A percentile compares a stretch with the other conserved stretches of the same genome.
Conservation (phyloP, 2,329 filamentous ascomycete genomes). For the Trichoderma semiorbis region DNA sequence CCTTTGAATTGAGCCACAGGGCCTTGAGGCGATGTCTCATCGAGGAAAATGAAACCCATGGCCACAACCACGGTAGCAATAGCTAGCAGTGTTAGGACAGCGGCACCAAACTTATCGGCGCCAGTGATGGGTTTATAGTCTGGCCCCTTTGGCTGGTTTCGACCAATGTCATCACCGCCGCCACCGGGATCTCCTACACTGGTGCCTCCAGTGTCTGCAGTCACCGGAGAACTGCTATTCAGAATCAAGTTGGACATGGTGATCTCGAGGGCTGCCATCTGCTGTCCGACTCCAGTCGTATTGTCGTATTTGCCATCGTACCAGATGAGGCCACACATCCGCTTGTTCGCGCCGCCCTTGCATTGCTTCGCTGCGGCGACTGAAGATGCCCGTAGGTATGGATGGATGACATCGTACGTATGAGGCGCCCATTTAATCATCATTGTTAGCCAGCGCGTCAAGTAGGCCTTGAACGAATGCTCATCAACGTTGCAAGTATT, state of each 20-base stretch:
- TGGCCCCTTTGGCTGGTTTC: constrained; percentile 29
- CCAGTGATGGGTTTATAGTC: constrained; percentile 39
- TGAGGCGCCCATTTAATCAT: constrained; percentile 63
- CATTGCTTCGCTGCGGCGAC: constrained; percentile 56
- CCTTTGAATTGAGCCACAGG: constrained; percentile 32
- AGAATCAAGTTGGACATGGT: constrained; percentile 59
- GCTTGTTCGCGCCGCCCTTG: constrained; percentile 52
- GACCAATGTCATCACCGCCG: constrained; percentile 46
- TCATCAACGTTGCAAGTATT: constrained; percentile 60
- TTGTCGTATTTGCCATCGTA: constrained; percentile 55
- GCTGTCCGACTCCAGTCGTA: constrained; percentile 61
- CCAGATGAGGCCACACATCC: constrained; percentile 61
- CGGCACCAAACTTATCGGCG: constrained; percentile 66
- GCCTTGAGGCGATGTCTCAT: constrained; percentile 42
- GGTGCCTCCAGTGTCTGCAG: constrained; percentile 55
- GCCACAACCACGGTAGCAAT: constrained; percentile 53
- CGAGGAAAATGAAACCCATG: constrained; percentile 46
- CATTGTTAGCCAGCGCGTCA: constrained; percentile 59
- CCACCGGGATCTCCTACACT: constrained; percentile 46
- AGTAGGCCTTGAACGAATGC: constrained; percentile 61
- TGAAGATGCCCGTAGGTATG: constrained; percentile 53
- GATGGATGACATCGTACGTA: constrained; percentile 51
- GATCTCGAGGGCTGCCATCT: constrained; percentile 67
- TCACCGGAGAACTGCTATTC: constrained; percentile 41
- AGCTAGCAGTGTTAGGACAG: constrained; percentile 58